Evolutionary conservation across 495 filamentous ascomycete genomes (phyloP).

Genomic region (Neurospora sp.): DNA sequence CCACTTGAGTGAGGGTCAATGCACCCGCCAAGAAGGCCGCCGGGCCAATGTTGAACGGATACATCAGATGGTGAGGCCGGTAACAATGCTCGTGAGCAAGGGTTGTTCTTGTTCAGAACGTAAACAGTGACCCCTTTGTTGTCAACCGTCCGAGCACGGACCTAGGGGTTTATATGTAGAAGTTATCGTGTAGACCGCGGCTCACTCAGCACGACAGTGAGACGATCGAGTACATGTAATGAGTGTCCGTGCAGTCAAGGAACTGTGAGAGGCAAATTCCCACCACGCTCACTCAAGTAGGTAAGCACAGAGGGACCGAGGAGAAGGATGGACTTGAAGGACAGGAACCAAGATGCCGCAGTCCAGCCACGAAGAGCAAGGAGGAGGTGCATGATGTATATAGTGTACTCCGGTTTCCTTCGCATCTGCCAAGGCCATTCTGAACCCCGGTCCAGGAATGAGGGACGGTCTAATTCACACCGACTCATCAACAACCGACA

Average conservation of each 20-base stretch:
- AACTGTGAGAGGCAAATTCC: not conserved
- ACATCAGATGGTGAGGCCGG: not conserved
- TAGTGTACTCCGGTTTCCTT: not conserved
- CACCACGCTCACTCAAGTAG: not conserved
- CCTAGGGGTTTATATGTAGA: too few relatives aligned
- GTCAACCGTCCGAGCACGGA: not conserved
- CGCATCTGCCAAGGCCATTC: not conserved
- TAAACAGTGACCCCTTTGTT: not conserved
- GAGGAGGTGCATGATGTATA: not conserved
- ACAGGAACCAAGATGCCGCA: too few relatives aligned
- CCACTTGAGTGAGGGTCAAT: constrained; percentile 1
- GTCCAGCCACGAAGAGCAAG: too few relatives aligned
- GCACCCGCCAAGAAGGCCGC: not conserved
- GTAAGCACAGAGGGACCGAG: not conserved
- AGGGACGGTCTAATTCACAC: not conserved
- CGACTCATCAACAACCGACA: not conserved
- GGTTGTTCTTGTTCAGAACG: too few relatives aligned
- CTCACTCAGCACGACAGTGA: too few relatives aligned
- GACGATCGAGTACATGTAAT: too few relatives aligned
- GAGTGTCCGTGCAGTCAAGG: not conserved
- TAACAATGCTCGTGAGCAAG: not conserved
- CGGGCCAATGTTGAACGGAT: not conserved
- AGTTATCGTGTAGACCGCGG: too few relatives aligned
- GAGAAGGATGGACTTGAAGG: not conserved
- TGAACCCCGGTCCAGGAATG: not conserved